Evolutionary conservation across 2,329 filamentous ascomycete species (phyloP).

Genomic region (Aurifilum marmelostoma): DNA sequence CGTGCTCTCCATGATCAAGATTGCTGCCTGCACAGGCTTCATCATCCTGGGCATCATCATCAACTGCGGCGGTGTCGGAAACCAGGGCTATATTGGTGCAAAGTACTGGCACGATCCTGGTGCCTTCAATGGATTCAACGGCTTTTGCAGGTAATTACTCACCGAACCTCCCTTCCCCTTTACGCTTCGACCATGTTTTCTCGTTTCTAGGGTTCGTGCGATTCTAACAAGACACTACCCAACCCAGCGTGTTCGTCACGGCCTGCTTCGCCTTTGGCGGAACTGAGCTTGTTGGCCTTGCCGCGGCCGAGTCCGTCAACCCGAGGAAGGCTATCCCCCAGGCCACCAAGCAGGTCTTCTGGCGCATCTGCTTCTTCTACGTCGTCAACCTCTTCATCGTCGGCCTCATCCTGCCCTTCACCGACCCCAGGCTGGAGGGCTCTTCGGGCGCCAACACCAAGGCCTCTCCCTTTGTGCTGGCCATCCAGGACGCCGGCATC

Average conservation of each 20-base stretch:
- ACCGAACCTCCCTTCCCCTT: too few relatives aligned
- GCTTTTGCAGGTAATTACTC: conserved; percentile 41
- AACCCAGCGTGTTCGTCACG: conserved; percentile 51
- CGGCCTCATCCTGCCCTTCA: conserved; percentile 51
- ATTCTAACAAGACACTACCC: not conserved
- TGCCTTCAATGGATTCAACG: conserved; percentile 56
- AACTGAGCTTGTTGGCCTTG: conserved; percentile 56
- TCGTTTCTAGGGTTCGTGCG: too few relatives aligned
- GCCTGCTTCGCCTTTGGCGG: conserved; percentile 56
- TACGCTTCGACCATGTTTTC: not conserved
- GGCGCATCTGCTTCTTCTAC: conserved; percentile 58
- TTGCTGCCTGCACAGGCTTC: conserved; percentile 62
- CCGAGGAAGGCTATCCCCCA: conserved; percentile 52
- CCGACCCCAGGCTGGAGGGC: conserved; percentile 45
- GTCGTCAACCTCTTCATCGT: conserved; percentile 55
- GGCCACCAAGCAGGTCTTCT: conserved; percentile 58
- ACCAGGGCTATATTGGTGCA: conserved; percentile 62
- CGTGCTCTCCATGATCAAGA: conserved; percentile 59
- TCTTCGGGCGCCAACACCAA: conserved; percentile 46
- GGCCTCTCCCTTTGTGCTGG: conserved; percentile 55
- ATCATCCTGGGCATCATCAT: conserved; percentile 67
- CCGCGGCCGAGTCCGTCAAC: conserved; percentile 54
- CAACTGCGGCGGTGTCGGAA: conserved; percentile 59
- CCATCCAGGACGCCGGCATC: conserved; percentile 54
- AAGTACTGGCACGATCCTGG: conserved; percentile 63